A percentile compares a stretch with the other conserved stretches of the same genome.
Evolutionary conservation across 1,284 basidiomycete species (phyloP).

Genomic region (Tilletia setariae): DNA sequence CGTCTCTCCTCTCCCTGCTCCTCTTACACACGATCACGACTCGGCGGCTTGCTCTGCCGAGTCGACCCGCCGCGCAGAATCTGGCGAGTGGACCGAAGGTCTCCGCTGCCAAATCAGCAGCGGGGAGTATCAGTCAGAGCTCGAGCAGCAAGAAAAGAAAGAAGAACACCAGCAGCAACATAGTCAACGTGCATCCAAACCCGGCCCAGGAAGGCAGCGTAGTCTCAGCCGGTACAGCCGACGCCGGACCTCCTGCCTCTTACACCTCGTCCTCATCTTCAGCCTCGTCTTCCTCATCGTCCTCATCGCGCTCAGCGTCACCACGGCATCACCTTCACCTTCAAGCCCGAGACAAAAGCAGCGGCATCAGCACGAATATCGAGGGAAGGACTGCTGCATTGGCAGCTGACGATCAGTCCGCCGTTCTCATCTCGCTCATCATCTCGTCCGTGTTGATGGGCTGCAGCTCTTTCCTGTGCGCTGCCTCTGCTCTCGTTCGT

Average conservation of each 20-base stretch:
- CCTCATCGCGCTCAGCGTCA: neutral
- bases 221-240: no score
- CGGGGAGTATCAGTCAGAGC: no score
- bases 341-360: neutral
- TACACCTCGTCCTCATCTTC: neutral
- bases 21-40: neutral
- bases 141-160: no score
- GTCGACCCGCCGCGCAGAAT: neutral
- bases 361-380: neutral
- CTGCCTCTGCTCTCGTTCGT: neutral
- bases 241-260: no score
- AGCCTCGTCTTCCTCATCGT: neutral
- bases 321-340: no score
- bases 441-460: neutral
- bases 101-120: slow-evolving; percentile 7
- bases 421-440: neutral
- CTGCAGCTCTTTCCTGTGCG: slow-evolving; percentile 11
- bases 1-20: neutral
- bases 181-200: neutral
- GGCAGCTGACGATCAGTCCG: neutral
- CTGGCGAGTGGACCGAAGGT: slow-evolving; percentile 3
- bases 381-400: neutral
- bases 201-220: no score
- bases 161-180: neutral
- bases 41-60: neutral